A percentile compares a stretch with the other conserved stretches of the same genome.
Conservation (phyloP, 2,329 filamentous ascomycete species). For the Aspergillus ustus region DNA sequence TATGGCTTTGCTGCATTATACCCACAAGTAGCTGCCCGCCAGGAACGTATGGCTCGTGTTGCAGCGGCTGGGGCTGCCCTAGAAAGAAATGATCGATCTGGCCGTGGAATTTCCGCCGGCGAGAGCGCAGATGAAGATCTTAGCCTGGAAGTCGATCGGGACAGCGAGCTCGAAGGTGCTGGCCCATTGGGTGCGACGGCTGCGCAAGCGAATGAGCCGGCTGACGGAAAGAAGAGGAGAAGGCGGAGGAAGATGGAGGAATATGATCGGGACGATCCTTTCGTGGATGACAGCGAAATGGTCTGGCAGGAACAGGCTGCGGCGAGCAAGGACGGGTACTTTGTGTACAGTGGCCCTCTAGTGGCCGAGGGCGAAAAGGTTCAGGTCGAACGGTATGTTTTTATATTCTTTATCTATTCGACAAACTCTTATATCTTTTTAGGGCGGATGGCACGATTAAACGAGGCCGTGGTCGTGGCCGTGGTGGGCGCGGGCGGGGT, state of each 20-base stretch:
- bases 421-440: constrained; percentile 25
- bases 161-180: constrained; percentile 58
- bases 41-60: constrained; percentile 84
- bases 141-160: constrained; percentile 85
- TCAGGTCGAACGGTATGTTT: constrained; percentile 62
- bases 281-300: constrained; percentile 88
- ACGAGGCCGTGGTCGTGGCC: constrained; percentile 60
- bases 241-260: constrained; percentile 73
- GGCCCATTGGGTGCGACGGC: constrained; percentile 46
- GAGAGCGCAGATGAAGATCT: constrained; percentile 79
- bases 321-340: constrained; percentile 94
- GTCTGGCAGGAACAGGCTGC: constrained; percentile 95
- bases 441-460: constrained; percentile 76
- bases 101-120: constrained; percentile 69
- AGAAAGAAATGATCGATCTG: constrained; percentile 72
- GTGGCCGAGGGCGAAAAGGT: constrained; percentile 84
- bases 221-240: constrained; percentile 72
- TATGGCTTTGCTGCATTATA: constrained; percentile 96
- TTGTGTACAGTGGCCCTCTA: constrained; percentile 93
- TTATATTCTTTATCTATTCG: constrained; percentile 15
- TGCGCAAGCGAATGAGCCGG: constrained; percentile 61
- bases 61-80: constrained; percentile 85
- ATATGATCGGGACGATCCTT: constrained; percentile 70
- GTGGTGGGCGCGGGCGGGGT: constrained; percentile 57
- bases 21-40: constrained; percentile 84